phyloP scores from a whole-genome alignment of 495 filamentous ascomycete species.

The Aspergillus affinis region DNA sequence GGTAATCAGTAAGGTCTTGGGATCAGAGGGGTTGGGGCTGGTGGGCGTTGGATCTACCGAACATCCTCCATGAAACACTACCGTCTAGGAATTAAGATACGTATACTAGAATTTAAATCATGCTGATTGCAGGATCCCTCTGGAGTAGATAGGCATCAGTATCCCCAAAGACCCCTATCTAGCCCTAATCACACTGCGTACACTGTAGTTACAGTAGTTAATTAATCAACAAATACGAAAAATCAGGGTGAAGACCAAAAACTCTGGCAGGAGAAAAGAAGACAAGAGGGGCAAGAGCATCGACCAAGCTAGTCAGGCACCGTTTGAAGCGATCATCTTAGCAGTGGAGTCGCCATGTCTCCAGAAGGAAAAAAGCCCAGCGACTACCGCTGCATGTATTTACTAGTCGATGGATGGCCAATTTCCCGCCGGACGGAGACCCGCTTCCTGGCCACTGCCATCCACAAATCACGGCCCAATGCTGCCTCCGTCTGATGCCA shows the following conservation, averaged over 20 bases:
- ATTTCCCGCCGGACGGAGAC: constrained; percentile 13
- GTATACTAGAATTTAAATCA: too few relatives aligned
- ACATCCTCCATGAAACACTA: too few relatives aligned
- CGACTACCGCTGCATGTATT: constrained; percentile 8
- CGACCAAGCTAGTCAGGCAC: constrained; percentile 16
- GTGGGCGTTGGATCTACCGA: not conserved
- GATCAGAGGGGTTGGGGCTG: not conserved
- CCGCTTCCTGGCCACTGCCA: constrained; percentile 11
- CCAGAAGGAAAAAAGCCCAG: constrained; percentile 3
- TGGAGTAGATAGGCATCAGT: too few relatives aligned
- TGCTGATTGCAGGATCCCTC: too few relatives aligned
- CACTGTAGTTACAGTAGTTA: too few relatives aligned
- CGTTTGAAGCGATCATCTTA: constrained; percentile 15
- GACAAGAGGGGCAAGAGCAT: constrained; percentile 5
- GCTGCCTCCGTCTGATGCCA: not conserved
- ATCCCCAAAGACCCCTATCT: too few relatives aligned
- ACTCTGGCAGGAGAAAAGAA: constrained; percentile 5
- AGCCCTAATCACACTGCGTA: too few relatives aligned
- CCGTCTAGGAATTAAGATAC: too few relatives aligned
- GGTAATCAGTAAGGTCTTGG: not conserved
- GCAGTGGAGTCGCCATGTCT: constrained; percentile 12
- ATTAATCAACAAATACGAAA: not conserved
- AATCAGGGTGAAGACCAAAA: constrained; percentile 8
- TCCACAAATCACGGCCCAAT: constrained; percentile 11
- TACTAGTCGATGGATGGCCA: constrained; percentile 5